Conservation (phyloP, 805 yeast species). For the Candida namnaoensis region DNA sequence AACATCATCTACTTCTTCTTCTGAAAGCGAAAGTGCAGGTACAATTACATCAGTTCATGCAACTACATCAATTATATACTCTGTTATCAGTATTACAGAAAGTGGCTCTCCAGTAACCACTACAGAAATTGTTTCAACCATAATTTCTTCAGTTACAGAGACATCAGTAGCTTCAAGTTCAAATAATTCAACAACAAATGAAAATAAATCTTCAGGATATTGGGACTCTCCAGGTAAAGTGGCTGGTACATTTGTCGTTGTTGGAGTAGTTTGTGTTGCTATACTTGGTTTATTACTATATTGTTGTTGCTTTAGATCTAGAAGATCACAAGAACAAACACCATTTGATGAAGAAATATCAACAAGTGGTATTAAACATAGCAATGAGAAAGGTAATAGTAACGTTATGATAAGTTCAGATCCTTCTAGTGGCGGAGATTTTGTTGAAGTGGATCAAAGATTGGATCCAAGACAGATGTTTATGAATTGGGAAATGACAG, state of each 20-base stretch:
- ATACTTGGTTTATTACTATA: conserved; percentile 33
- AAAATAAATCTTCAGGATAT: conserved; percentile 26
- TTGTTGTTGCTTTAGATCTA: conserved; percentile 29
- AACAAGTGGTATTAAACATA: conserved; percentile 1
- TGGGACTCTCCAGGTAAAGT: conserved; percentile 64
- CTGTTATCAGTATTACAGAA: conserved; percentile 26
- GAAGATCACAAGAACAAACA: neutral
- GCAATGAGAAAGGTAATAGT: neutral
- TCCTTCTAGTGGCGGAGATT: neutral
- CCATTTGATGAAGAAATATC: conserved; percentile 5
- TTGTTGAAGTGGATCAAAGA: conserved; percentile 45
- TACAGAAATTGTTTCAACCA: conserved; percentile 16
- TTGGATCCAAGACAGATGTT: conserved; percentile 49
- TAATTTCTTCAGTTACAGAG: conserved; percentile 6
- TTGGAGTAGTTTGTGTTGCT: conserved; percentile 51
- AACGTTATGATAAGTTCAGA: too few relatives aligned
- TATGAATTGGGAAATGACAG: conserved; percentile 34
- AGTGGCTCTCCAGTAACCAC: conserved; percentile 17
- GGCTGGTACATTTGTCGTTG: conserved; percentile 73
- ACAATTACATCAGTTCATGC: conserved; percentile 11
- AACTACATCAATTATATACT: conserved; percentile 23
- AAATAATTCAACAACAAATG: conserved; percentile 6
- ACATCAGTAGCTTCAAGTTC: conserved; percentile 9
- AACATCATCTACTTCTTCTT: conserved; percentile 7
- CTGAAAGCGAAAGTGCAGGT: conserved; percentile 6